These are phyloP conservation scores for Vigna unguiculata DNA, from an alignment of 306 rosid species.

Conservation along the genomic window DNA sequence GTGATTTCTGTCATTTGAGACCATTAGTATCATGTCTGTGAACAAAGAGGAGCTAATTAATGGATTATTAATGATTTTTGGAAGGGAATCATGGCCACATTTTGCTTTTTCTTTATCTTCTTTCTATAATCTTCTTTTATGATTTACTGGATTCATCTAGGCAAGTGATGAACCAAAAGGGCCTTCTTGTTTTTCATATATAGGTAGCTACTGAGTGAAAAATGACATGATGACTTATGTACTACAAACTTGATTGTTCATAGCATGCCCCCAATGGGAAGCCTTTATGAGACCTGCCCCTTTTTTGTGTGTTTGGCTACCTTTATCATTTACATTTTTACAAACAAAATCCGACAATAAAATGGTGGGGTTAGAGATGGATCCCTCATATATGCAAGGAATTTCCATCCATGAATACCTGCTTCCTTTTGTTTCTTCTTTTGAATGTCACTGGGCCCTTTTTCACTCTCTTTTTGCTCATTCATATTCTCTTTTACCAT, in stretches of 20 bases:
- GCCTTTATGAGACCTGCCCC: not conserved
- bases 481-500: slow-evolving; percentile 44
- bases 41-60: too few relatives aligned
- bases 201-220: slow-evolving; percentile 10
- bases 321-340: slow-evolving; percentile 41
- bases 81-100: not conserved
- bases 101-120: not conserved
- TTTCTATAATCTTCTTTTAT: slow-evolving; percentile 24
- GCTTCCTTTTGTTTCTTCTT: slow-evolving; percentile 50
- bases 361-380: slow-evolving; percentile 47
- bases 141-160: slow-evolving; percentile 21
- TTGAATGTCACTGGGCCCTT: slow-evolving; percentile 45
- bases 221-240: slow-evolving; percentile 57
- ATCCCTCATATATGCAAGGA: slow-evolving; percentile 35
- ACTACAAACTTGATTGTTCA: slow-evolving; percentile 31
- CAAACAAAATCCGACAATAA: slow-evolving; percentile 24
- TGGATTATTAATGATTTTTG: too few relatives aligned
- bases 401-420: slow-evolving; percentile 35
- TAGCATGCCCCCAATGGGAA: slow-evolving; percentile 31
- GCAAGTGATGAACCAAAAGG: slow-evolving; percentile 40
- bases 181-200: slow-evolving; percentile 27
- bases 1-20: too few relatives aligned
- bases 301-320: not conserved
- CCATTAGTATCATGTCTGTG: too few relatives aligned
- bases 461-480: slow-evolving; percentile 40